A percentile compares a stretch with the other conserved stretches of the same genome.
Evolutionary conservation across 1,284 basidiomycete genomes (phyloP).

Genomic region (Mycena sp.): DNA sequence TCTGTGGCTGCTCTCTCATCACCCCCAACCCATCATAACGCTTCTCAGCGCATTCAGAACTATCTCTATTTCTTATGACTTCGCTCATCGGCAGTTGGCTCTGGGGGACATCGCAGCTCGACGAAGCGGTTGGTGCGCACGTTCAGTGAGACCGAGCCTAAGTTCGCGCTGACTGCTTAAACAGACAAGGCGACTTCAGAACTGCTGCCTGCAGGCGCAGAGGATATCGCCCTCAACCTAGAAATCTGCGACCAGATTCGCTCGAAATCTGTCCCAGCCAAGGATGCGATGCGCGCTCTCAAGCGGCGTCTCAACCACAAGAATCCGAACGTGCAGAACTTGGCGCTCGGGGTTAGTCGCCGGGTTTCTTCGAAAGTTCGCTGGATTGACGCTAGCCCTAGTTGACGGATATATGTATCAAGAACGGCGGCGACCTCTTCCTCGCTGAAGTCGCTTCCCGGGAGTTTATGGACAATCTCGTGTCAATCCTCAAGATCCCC

Average conservation of each 20-base stretch:
- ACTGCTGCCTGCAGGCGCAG: constrained; percentile 81
- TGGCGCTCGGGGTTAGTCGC: constrained; percentile 82
- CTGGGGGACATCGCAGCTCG: constrained; percentile 82
- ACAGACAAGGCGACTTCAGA: constrained; percentile 93
- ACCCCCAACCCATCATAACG: too few species aligned
- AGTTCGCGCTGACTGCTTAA: constrained; percentile 27
- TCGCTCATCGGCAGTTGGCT: constrained; percentile 55
- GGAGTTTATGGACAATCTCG: constrained; percentile 94
- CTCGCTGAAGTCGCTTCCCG: constrained; percentile 85
- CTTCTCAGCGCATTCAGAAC: neutral
- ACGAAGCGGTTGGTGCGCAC: constrained; percentile 78
- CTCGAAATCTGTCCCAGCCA: constrained; percentile 88
- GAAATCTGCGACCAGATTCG: constrained; percentile 98
- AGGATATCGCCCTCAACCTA: constrained; percentile 94
- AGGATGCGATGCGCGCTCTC: constrained; percentile 90
- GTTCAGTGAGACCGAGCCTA: neutral
- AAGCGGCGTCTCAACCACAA: constrained; percentile 91
- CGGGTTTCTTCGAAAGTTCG: constrained; percentile 3
- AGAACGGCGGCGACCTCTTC: constrained; percentile 97
- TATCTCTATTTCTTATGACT: constrained; percentile 12
- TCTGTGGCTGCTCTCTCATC: too few species aligned
- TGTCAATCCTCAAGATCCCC: constrained; percentile 83
- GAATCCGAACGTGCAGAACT: constrained; percentile 96
- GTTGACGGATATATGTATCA: constrained; percentile 94
- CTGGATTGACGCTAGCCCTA: constrained; percentile 44